phyloP scores from a whole-genome alignment of 179 eudicot species.

The Vitellaria paradoxa region DNA sequence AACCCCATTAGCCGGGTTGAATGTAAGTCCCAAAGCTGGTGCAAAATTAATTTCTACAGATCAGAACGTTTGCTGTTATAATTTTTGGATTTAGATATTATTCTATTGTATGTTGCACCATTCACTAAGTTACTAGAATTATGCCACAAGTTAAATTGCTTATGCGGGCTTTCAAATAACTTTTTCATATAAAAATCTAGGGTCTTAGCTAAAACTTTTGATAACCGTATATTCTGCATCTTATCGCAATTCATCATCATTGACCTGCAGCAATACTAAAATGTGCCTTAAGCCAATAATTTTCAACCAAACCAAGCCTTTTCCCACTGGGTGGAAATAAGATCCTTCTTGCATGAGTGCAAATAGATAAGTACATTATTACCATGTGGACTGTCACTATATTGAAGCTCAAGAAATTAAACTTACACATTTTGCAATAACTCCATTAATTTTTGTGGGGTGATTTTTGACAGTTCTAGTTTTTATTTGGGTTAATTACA shows the following conservation, averaged over 20 bases:
- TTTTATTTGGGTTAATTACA: too few species aligned
- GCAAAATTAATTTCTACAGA: background rate
- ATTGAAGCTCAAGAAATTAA: too few species aligned
- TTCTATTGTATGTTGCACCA: background rate
- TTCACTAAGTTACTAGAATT: background rate
- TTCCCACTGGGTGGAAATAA: too few species aligned
- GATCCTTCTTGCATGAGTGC: background rate
- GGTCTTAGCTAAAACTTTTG: background rate
- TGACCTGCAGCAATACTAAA: background rate
- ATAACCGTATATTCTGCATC: background rate
- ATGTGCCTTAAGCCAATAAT: background rate
- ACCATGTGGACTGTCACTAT: slow-evolving; percentile 1
- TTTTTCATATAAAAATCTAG: background rate
- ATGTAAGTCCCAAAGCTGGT: slow-evolving; percentile 30
- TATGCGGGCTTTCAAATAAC: too few species aligned
- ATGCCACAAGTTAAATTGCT: background rate
- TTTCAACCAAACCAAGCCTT: background rate
- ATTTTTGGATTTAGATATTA: background rate
- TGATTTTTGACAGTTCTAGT: too few species aligned
- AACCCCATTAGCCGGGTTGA: slow-evolving; percentile 53
- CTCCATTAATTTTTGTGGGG: too few species aligned
- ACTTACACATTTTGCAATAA: too few species aligned
- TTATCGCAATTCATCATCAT: background rate
- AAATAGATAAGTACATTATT: background rate
- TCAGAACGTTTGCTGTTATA: background rate